Base-by-base conservation (phyloP, 805 yeast genomes). In the Pichia deserticola region DNA sequence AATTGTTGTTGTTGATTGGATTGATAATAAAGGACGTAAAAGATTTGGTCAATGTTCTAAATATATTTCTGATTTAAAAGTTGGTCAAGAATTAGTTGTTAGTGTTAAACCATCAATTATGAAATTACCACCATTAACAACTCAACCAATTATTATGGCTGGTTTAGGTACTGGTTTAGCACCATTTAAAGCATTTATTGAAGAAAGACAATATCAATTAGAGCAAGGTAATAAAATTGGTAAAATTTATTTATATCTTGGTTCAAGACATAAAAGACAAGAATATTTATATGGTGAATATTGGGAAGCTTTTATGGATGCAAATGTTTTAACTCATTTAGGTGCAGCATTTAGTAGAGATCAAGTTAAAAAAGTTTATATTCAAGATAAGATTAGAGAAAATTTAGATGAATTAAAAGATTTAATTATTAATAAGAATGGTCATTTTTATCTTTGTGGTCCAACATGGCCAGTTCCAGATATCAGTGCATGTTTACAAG, bases 401-500 rank as follows among this genome's bases (percentile, higher is more conserved):
- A 78, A 81, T 51, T 70, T 88, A 61, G 76, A 73, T 47, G 84
- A 79, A 41, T 76, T 92, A 67, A 85, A 86, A 44, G 86, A 81
- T 40, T 90, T 96, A 45, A 80, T 92, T 68, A 84, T 82, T 41
- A 71, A 73, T 55, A 77, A 89, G 70, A 72, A 83, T 51, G 98
- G 98, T 51, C 83, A 89, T 29, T 92, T 92, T 79, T 92, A 92
- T 72, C 76, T 92, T 65, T 92, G 98, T 81, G 98, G 98, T 54
- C 98, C 98, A 40, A 92, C 97, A 2, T 92, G 98, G 98, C 98
- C 98, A 35, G 97, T 92, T 62, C 97, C 98, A 10, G 97, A 90
- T 66, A 86, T 92, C 60, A 86, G 96, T 47, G 85, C 84, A 41
- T 95, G 96, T 60, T 73, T 92, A 58, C 85, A 85, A 62, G 96